These are phyloP conservation scores for Boletus fagicola DNA, from an alignment of 768 basidiomycete species.

Conservation along the genomic window DNA sequence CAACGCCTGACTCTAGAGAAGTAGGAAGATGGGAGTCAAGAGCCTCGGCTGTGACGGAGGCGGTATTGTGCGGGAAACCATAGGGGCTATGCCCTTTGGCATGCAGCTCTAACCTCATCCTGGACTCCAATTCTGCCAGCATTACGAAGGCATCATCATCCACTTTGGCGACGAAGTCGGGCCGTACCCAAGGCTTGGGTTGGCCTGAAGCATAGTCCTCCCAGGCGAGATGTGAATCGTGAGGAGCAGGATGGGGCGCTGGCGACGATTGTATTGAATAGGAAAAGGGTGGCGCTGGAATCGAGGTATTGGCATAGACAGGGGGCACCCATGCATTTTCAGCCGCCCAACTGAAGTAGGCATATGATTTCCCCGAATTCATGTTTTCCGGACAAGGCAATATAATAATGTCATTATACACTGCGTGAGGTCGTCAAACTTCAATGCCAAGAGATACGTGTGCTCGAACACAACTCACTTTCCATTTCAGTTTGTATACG, in stretches of 20 bases:
- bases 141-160: constrained; percentile 97
- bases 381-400: constrained; percentile 89
- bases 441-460: background rate
- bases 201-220: constrained; percentile 43
- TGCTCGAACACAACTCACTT: constrained; percentile 49
- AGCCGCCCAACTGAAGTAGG: constrained; percentile 92
- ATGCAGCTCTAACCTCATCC: constrained; percentile 76
- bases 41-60: constrained; percentile 3
- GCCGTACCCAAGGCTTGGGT: constrained; percentile 70
- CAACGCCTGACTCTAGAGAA: background rate
- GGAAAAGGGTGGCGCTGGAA: constrained; percentile 50
- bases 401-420: constrained; percentile 82
- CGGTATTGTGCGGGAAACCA: constrained; percentile 11
- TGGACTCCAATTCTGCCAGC: constrained; percentile 90
- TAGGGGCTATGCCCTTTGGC: constrained; percentile 33
- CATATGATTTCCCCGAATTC: constrained; percentile 91
- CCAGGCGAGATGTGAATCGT: constrained; percentile 66
- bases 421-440: constrained; percentile 37
- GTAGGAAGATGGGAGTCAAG: background rate
- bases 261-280: constrained; percentile 59
- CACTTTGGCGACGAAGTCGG: constrained; percentile 90
- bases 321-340: constrained; percentile 90
- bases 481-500: constrained; percentile 87
- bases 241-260: constrained; percentile 63
- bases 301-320: constrained; percentile 51